A percentile compares a stretch with the other conserved stretches of the same genome.
These are phyloP conservation scores for Mimosa bimucronata DNA, from an alignment of 306 rosid species.

Conservation along the genomic window DNA sequence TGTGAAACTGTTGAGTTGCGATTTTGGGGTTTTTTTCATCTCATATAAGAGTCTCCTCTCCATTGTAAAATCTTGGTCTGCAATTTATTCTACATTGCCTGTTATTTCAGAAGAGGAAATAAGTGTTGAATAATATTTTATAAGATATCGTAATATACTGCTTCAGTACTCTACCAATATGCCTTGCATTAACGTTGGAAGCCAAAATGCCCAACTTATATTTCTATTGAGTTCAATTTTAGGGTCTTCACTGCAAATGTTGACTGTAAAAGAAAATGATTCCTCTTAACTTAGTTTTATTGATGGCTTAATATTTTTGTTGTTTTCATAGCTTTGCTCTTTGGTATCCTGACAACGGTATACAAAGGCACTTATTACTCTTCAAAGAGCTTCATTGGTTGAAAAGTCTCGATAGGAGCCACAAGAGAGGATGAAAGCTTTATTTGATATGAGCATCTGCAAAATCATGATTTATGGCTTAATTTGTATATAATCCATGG, in stretches of 20 bases:
- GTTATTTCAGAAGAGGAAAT: slow-evolving; percentile 61
- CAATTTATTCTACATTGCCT: no score
- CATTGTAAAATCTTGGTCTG: no score
- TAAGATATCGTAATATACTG: slow-evolving; percentile 60
- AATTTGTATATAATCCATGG: not conserved
- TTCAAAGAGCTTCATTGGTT: slow-evolving; percentile 86
- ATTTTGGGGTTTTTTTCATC: no score
- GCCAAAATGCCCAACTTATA: slow-evolving; percentile 87
- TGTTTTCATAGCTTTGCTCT: slow-evolving; percentile 63
- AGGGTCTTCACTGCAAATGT: slow-evolving; percentile 16
- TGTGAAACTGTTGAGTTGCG: no score
- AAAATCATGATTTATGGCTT: not conserved
- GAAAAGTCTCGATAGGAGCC: slow-evolving; percentile 97
- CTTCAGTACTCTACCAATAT: slow-evolving; percentile 73
- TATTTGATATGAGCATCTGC: slow-evolving; percentile 63
- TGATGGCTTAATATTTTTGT: no score
- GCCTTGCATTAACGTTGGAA: slow-evolving; percentile 91
- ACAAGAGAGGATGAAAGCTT: slow-evolving; percentile 80
- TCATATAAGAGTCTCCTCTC: slow-evolving; percentile 60
- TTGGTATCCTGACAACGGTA: slow-evolving; percentile 86
- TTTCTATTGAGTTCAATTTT: slow-evolving; percentile 77
- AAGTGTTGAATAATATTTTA: slow-evolving; percentile 86
- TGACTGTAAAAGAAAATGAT: slow-evolving; percentile 4
- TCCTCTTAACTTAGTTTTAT: not conserved
- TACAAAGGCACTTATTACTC: slow-evolving; percentile 76